Base-by-base conservation (phyloP, 495 filamentous ascomycete genomes). In the Neurospora pannonica region DNA sequence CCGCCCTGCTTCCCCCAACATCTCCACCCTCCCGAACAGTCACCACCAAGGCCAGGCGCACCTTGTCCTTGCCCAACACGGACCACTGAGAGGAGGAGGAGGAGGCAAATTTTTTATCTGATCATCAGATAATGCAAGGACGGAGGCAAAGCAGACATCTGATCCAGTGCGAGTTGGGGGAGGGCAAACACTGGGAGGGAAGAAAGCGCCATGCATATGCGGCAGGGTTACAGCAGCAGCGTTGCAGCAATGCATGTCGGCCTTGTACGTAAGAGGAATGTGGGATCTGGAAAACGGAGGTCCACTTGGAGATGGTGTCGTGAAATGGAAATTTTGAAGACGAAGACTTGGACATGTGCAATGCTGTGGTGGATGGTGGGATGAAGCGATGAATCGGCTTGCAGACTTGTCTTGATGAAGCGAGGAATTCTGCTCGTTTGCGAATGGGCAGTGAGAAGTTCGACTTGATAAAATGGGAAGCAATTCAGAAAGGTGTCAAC, bases 41-140 rank as follows among this genome's bases (percentile, higher is more conserved):
- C 54, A 34, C 2, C 24, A 31, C 21, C 11, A 62, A 17, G 11
- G 13, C 54, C 54, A 62, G 48, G 43, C 21, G 1, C 1, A 60
- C 48, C 48, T 60, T 60, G 24, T 24, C 48, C 48, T 60, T 60
- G 24, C 48, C 54, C 46, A 48, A 48, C 19, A 10, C 2, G 8
- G 3, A 21, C 43, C 7, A 48, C 19, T 9, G 5, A 43, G 40
- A n/a, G 15, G 19, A 19, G 40, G n/a, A n/a, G 6, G 15, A 2
- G 46, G 2, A 28, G 48, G 48, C 38, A 71, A 40, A 71, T 0
- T 70, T 74, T 77, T 77, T 77, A 77, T 77, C 76, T 72, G 76
- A 77, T 77, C 71, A 77, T 77, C 76, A 70, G 76, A 77, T 77
- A 77, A 77, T 72, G 74, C 75, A 71, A 34, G 2, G 21, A 62